Evolutionary conservation across 768 basidiomycete species (phyloP), one percentile per base, ranked within the genome.

Genomic region (Imleria badia): DNA sequence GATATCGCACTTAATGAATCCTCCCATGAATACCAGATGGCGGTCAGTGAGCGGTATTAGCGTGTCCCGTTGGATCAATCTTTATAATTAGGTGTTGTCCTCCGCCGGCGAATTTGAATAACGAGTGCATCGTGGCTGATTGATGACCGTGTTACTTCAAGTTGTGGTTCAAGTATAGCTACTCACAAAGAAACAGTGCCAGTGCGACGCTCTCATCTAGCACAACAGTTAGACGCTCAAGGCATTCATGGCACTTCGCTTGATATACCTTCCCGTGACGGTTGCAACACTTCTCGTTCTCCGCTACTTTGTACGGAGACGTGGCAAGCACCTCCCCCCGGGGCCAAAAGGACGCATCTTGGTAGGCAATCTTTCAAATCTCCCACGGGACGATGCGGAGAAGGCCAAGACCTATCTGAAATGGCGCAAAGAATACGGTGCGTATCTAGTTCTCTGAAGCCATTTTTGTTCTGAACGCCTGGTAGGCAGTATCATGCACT

Each of bases 261-360:
- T 30, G 19, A 11, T 36, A 20, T 51, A 39, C 36, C 17, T 45
- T 31, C 36, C 20, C 2, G 20, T 39, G 6, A 23, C 30, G 3
- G 14, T 52, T 10, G 14, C 51, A n/a, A 29, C 36, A 30, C 19
- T 45, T 31, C 19, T 52, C 31, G 20, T 39, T 22, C 14, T 45
- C 15, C 17, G 19, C 29, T 39, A 39, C 35, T 31, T 52, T 31
- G 3, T 23, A 1, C 20, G 30, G 36, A 36, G 44, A 39, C 29
- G 29, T 8, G 11, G 36, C 6, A 52, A 39, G 20, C 29, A 14
- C 30, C 26, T 45, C 29, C 51, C 51, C 17, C 51, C 44, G n/a
- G 51, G 51, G 4, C 51, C 51, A 20, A 52, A 52, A 39, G 51
- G 51, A 13, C 44, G 14, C 8, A 33, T 45, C 15, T 35, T 52